Base-by-base conservation (phyloP, 345 rosid species). In the Rhizophora apiculata region DNA sequence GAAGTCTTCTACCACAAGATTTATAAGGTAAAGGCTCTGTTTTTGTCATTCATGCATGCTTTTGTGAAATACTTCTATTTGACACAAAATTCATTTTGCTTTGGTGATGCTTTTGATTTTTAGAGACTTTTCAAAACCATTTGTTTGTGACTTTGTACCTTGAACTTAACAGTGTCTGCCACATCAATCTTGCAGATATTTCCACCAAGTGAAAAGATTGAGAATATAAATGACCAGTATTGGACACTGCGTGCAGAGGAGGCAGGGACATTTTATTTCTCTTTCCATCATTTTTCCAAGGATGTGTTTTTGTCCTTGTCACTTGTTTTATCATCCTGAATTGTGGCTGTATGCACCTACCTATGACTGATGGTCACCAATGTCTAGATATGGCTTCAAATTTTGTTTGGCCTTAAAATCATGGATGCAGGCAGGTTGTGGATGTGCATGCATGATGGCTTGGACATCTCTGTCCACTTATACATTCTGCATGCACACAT, bases 191-290 rank as follows among this genome's bases (percentile, higher is more conserved):
- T 81, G 87, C 91, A 92, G 99, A 88, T 90, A 63, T 92, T 96
- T 72, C 95, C 99, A 29, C 82, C 79, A 48, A 71, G 65, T 72
- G 98, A 92, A 80, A 90, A 85, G 84, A 96, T 96, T 72, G 97
- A 92, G 82, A 89, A 86, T 68, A 92, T 96, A 72, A 92, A 90
- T 87, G 96, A 96, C 78, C 97, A 90, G 65, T 92, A 87, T 84
- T 92, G 97, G 99, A 92, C 97, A 61, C 72, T 92, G 65, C 88
- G 97, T 65, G 99, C 97, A 67, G 99, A 96, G 82, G 99, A 96
- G 97, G 99, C 85, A 60, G 71, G 75, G 75, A 4, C 67, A 7
- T 51, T 66, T 60, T 54, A 51, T 64, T 57, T 76, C 36, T 46
- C 43, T 26, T 18, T 20, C 62, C 1, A 27, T 60, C 11, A 56